A percentile compares a stretch with the other conserved stretches of the same genome.
Conservation (phyloP, 805 yeast genomes). For the Pichia nakasei region DNA sequence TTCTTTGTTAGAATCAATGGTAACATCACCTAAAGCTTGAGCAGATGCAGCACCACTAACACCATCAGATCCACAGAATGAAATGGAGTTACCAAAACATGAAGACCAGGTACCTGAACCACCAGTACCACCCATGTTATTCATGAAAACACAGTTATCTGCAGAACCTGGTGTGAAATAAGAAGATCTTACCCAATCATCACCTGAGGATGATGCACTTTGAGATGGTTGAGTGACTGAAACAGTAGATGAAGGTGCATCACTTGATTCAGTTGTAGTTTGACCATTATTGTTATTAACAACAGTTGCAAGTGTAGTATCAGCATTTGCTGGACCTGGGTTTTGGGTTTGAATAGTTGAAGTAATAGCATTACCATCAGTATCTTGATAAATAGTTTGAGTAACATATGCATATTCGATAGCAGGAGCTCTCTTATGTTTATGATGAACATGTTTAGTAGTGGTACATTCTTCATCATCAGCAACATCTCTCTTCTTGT, state of each 20-base stretch:
- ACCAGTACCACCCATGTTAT: conserved; percentile 74
- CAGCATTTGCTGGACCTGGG: conserved; percentile 16
- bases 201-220: conserved; percentile 26
- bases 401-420: conserved; percentile 66
- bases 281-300: conserved; percentile 5
- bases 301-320: conserved; percentile 12
- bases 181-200: conserved; percentile 67
- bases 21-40: conserved; percentile 57
- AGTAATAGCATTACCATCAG: conserved; percentile 36
- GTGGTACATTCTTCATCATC: conserved; percentile 38
- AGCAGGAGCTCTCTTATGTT: conserved; percentile 54
- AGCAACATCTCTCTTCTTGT: conserved; percentile 24
- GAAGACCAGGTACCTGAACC: conserved; percentile 87
- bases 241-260: too few relatives aligned
- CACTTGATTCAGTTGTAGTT: conserved; percentile 6
- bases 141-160: conserved; percentile 70
- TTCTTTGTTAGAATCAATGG: conserved; percentile 68
- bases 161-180: conserved; percentile 60
- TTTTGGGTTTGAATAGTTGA: conserved; percentile 17
- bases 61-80: conserved; percentile 76
- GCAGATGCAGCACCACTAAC: conserved; percentile 62
- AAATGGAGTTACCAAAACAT: conserved; percentile 86
- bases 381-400: conserved; percentile 65
- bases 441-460: conserved; percentile 37
- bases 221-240: too few relatives aligned